These are phyloP conservation scores for Colletotrichum viniferum DNA, from an alignment of 2,329 filamentous ascomycete genomes.

Conservation along the genomic window DNA sequence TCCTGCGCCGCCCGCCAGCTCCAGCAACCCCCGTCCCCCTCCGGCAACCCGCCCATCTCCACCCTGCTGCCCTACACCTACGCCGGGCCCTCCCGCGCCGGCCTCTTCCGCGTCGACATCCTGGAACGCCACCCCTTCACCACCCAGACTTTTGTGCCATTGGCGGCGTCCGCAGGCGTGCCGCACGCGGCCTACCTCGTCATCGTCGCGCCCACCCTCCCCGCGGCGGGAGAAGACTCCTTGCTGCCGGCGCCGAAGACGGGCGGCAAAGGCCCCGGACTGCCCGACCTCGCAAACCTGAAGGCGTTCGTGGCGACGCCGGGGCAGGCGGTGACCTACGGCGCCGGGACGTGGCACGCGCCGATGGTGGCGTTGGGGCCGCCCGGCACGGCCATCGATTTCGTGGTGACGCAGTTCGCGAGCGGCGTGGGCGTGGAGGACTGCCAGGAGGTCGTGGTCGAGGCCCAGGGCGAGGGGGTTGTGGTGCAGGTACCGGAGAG, in stretches of 20 bases:
- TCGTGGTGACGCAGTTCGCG: slow-evolving; percentile 87
- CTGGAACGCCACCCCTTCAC: slow-evolving; percentile 94
- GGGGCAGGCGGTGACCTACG: slow-evolving; percentile 89
- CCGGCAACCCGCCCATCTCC: slow-evolving; percentile 3
- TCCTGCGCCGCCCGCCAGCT: slow-evolving; percentile 74
- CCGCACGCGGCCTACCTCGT: slow-evolving; percentile 71
- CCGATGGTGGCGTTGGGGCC: slow-evolving; percentile 88
- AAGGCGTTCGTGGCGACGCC: slow-evolving; percentile 80
- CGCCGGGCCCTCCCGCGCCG: slow-evolving; percentile 6
- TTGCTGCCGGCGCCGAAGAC: slow-evolving; percentile 41
- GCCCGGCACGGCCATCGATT: slow-evolving; percentile 68
- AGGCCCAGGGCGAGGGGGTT: slow-evolving; percentile 37
- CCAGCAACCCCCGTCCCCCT: neutral
- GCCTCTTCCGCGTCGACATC: slow-evolving; percentile 68
- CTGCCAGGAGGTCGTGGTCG: slow-evolving; percentile 75
- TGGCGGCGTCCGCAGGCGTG: slow-evolving; percentile 45
- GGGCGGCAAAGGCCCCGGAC: slow-evolving; percentile 49
- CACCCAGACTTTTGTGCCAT: slow-evolving; percentile 88
- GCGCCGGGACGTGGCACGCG: slow-evolving; percentile 90
- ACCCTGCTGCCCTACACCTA: slow-evolving; percentile 21
- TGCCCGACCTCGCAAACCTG: slow-evolving; percentile 75
- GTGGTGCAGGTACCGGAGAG: slow-evolving; percentile 36
- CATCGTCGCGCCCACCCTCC: slow-evolving; percentile 79
- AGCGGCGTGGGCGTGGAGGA: slow-evolving; percentile 86
- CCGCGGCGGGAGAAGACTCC: slow-evolving; percentile 26